Percentiles rank a stretch among this genome's conserved stretches.
phyloP scores from a whole-genome alignment of 2,329 filamentous ascomycete genomes.

The Rhynchosporium secalis region DNA sequence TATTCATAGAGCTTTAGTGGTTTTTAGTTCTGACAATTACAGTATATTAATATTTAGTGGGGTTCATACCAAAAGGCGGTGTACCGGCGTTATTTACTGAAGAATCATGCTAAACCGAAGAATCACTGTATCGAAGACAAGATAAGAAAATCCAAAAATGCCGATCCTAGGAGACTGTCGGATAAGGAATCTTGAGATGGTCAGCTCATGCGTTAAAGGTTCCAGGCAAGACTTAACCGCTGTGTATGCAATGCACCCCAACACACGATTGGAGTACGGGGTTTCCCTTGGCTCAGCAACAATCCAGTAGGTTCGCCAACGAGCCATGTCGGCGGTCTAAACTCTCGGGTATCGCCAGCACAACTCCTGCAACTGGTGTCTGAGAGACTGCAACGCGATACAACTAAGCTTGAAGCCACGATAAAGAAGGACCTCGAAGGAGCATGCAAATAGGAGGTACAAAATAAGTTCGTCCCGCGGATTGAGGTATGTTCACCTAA shows the following conservation, averaged over 20 bases:
- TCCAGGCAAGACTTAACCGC: constrained; percentile 50
- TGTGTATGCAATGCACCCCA: constrained; percentile 63
- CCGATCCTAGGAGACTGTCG: constrained; percentile 63
- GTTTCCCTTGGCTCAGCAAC: constrained; percentile 49
- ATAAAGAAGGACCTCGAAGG: constrained; percentile 92
- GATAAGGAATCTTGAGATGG: neutral
- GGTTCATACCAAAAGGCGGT: too few relatives aligned
- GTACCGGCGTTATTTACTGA: too few relatives aligned
- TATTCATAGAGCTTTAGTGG: too few relatives aligned
- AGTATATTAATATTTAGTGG: too few relatives aligned
- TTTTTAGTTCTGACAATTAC: too few relatives aligned
- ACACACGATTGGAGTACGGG: constrained; percentile 73
- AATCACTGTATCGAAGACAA: constrained; percentile 70
- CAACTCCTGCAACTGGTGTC: constrained; percentile 86
- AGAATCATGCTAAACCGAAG: too few relatives aligned
- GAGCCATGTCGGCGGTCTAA: constrained; percentile 77
- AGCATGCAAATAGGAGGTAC: constrained; percentile 92
- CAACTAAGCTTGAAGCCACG: constrained; percentile 93
- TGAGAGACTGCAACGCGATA: constrained; percentile 82
- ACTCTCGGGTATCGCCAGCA: constrained; percentile 89
- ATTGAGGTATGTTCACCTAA: constrained; percentile 73
- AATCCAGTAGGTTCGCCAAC: constrained; percentile 92
- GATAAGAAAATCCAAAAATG: constrained; percentile 63
- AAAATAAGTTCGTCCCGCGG: constrained; percentile 79
- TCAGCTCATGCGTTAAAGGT: neutral